phyloP scores from a whole-genome alignment of 225 moss, liverwort and hornwort genomes.

The Asterella californica region DNA sequence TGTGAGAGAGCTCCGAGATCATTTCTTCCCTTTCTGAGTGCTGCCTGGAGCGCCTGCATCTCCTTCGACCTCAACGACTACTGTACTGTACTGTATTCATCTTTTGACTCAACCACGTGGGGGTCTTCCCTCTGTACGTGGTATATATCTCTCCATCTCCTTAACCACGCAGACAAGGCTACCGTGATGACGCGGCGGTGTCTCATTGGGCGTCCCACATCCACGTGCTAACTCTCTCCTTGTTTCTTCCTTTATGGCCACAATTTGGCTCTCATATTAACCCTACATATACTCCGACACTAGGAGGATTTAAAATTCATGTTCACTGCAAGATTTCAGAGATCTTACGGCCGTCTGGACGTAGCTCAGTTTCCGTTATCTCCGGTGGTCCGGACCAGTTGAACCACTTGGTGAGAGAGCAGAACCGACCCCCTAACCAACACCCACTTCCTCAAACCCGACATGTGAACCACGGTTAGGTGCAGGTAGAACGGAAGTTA shows the following conservation, averaged over 20 bases:
- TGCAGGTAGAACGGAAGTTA: not conserved
- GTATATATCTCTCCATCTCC: no score
- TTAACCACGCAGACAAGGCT: slow-evolving; percentile 1
- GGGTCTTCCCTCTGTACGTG: no score
- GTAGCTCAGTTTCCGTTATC: slow-evolving; percentile 17
- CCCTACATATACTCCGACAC: no score
- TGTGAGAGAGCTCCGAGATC: not conserved
- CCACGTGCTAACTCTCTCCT: not conserved
- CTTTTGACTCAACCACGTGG: not conserved
- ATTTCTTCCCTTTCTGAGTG: not conserved
- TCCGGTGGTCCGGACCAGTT: not conserved
- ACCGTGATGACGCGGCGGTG: not conserved
- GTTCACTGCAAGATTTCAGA: no score
- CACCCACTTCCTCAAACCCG: not conserved
- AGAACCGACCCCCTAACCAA: not conserved
- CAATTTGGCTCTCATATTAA: no score
- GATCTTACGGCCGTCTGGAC: not conserved
- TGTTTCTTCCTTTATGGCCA: no score
- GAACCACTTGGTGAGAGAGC: not conserved
- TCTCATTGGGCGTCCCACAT: not conserved
- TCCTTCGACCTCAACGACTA: not conserved
- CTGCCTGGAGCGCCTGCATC: slow-evolving; percentile 1
- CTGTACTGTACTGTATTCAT: not conserved
- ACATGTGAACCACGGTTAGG: slow-evolving; percentile 4
- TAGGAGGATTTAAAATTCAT: no score